Percentiles rank a stretch among this genome's conserved stretches.
Conservation (phyloP, 495 filamentous ascomycete species). For the Neurospora sublineolata region DNA sequence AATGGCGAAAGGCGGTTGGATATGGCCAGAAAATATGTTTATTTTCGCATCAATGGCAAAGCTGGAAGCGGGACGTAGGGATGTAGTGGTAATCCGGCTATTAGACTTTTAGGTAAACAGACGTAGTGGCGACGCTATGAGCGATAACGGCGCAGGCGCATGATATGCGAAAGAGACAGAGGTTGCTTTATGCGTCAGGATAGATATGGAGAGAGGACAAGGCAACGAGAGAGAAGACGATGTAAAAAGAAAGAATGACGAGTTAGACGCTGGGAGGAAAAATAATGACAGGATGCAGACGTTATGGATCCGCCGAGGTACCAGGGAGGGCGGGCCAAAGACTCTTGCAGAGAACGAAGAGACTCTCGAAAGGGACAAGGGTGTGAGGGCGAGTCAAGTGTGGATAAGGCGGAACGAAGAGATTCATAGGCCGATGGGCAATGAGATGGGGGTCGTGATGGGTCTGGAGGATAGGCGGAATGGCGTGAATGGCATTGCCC, state of each 20-base stretch:
- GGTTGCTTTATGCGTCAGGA: background rate
- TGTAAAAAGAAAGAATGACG: background rate
- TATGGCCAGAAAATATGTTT: background rate
- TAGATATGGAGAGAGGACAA: background rate
- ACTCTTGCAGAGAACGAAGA: background rate
- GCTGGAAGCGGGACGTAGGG: background rate
- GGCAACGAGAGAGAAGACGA: background rate
- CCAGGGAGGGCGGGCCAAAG: background rate
- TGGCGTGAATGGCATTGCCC: background rate
- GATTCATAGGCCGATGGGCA: background rate
- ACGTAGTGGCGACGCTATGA: background rate
- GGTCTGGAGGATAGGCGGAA: background rate
- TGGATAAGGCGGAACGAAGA: background rate
- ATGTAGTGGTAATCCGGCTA: background rate
- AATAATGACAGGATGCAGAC: background rate
- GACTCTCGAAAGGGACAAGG: background rate
- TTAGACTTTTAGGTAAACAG: background rate
- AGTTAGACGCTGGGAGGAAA: background rate
- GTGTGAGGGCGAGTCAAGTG: background rate
- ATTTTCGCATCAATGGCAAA: background rate
- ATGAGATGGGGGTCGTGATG: background rate
- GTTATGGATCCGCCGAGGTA: background rate
- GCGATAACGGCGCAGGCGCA: background rate
- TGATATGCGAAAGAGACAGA: background rate
- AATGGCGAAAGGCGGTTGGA: background rate